Conservation (phyloP, 441 rosid genomes). For the Gossypium lobatum region DNA sequence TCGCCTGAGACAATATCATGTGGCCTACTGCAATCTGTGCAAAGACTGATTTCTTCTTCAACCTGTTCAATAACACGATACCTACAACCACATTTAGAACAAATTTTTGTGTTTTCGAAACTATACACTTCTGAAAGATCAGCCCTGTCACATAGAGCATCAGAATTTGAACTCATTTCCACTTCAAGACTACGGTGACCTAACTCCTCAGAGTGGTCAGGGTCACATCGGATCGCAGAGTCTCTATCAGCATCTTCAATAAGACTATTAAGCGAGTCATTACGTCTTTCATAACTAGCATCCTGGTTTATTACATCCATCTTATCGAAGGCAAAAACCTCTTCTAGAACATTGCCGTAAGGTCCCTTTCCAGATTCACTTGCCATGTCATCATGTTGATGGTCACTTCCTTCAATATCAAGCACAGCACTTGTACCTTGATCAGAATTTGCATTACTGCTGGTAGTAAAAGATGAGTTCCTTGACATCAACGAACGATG, state of each 20-base stretch:
- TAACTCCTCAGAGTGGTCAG: conserved; percentile 39
- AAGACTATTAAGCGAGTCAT: conserved; percentile 35
- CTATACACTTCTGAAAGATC: conserved; percentile 41
- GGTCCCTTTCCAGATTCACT: conserved; percentile 33
- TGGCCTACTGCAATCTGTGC: conserved; percentile 65
- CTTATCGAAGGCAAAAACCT: conserved; percentile 52
- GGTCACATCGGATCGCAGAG: conserved; percentile 30
- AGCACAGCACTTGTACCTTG: conserved; percentile 44
- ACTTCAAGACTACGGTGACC: conserved; percentile 29
- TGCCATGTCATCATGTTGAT: conserved; percentile 33
- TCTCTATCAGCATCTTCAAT: conserved; percentile 36
- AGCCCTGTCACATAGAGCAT: conserved; percentile 30
- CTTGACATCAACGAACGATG: conserved; percentile 55
- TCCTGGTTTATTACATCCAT: conserved; percentile 40
- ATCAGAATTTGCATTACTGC: conserved; percentile 63
- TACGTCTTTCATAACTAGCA: conserved; percentile 32
- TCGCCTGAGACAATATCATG: conserved; percentile 22
- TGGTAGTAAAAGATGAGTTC: conserved; percentile 64
- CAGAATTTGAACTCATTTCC: conserved; percentile 43
- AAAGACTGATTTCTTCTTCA: conserved; percentile 44
- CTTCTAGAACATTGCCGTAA: conserved; percentile 44
- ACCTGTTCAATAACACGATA: conserved; percentile 35
- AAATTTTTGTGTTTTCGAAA: conserved; percentile 41
- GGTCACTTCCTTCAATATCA: conserved; percentile 53
- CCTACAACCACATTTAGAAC: conserved; percentile 57